Conservation (phyloP, 495 filamentous ascomycete genomes). For the Lindgomyces ingoldianus region DNA sequence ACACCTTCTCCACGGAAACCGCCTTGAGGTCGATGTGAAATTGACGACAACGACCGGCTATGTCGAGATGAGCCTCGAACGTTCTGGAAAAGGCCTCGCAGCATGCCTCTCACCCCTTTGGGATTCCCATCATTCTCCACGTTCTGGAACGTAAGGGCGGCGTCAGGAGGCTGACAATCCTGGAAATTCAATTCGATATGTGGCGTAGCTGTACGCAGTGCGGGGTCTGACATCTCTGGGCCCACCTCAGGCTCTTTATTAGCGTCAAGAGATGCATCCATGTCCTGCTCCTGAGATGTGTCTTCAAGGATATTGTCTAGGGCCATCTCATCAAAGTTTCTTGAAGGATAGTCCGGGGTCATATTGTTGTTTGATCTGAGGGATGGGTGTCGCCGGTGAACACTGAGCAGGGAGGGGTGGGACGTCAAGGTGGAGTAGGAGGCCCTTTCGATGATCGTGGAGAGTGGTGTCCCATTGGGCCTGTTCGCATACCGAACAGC, state of each 20-base stretch:
- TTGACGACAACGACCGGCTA: constrained; percentile 11
- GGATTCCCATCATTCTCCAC: not conserved
- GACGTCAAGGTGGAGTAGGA: constrained; percentile 26
- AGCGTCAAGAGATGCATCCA: not conserved
- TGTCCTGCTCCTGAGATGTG: not conserved
- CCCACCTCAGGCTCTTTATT: not conserved
- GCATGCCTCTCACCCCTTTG: constrained; percentile 15
- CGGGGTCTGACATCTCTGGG: not conserved
- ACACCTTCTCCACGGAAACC: too few species aligned
- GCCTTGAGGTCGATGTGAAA: too few species aligned
- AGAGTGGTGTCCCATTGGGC: constrained; percentile 17
- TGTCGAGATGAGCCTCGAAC: constrained; percentile 12
- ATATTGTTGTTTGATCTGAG: not conserved
- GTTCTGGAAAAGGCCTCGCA: constrained; percentile 11
- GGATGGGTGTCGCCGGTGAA: constrained; percentile 3
- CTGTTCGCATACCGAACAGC: constrained; percentile 21
- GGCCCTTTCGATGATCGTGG: constrained; percentile 29
- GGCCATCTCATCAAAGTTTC: constrained; percentile 1
- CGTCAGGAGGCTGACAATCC: not conserved
- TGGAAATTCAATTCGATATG: not conserved
- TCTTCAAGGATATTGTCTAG: not conserved
- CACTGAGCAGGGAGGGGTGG: constrained; percentile 2
- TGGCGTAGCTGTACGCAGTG: not conserved
- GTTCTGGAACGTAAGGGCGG: not conserved
- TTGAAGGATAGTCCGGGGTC: not conserved